phyloP scores from a whole-genome alignment of 768 basidiomycete genomes.

The Lyophyllum decastes region DNA sequence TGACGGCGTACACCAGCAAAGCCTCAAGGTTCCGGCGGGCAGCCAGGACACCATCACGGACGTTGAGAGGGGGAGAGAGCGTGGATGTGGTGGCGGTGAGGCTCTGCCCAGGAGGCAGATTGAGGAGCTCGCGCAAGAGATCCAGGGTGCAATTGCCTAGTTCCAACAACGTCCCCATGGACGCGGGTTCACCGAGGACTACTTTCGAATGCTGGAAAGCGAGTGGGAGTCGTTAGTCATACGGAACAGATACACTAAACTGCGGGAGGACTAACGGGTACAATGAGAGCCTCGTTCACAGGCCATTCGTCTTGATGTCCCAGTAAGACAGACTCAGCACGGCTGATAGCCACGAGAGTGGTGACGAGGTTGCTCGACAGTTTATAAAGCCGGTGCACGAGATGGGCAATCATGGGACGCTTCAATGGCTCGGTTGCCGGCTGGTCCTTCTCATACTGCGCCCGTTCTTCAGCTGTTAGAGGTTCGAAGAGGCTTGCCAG shows the following conservation, averaged over 20 bases:
- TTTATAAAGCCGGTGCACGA: conserved; percentile 72
- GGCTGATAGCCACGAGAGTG: conserved; percentile 70
- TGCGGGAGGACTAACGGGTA: conserved; percentile 51
- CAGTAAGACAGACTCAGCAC: conserved; percentile 66
- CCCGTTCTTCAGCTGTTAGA: conserved; percentile 73
- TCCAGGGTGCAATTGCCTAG: conserved; percentile 78
- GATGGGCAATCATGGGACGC: conserved; percentile 68
- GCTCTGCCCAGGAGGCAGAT: conserved; percentile 59
- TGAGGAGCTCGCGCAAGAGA: conserved; percentile 65
- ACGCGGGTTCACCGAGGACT: conserved; percentile 78
- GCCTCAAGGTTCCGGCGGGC: conserved; percentile 67
- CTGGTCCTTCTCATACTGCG: conserved; percentile 66
- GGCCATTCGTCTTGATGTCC: conserved; percentile 74
- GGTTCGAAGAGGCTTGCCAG: conserved; percentile 82
- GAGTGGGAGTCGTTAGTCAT: conserved; percentile 6
- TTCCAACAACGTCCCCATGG: conserved; percentile 86
- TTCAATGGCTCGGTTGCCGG: conserved; percentile 62
- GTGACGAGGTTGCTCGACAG: conserved; percentile 70
- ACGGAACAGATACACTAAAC: conserved; percentile 26
- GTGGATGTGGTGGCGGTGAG: conserved; percentile 36
- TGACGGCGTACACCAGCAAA: conserved; percentile 68
- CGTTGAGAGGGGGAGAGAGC: conserved; percentile 42
- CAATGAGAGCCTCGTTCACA: conserved; percentile 62
- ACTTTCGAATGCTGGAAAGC: conserved; percentile 77
- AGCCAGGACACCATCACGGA: conserved; percentile 57